phyloP scores from a whole-genome alignment of 768 basidiomycete genomes.

The Naganishia kalamii region DNA sequence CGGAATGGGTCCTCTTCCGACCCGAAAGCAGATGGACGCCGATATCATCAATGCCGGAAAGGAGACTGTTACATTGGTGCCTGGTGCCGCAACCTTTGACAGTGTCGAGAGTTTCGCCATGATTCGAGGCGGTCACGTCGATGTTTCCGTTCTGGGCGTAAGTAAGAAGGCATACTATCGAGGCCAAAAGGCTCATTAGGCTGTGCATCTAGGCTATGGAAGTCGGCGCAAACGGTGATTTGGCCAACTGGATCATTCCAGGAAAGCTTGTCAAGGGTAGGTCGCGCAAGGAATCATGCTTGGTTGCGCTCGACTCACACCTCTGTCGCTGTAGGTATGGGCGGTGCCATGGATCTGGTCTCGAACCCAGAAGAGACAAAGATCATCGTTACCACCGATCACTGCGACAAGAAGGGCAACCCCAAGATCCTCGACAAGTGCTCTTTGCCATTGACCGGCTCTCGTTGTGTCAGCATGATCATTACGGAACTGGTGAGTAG shows the following conservation, averaged over 20 bases:
- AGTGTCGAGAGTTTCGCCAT: conserved; percentile 89
- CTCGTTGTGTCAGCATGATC: conserved; percentile 77
- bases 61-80: conserved; percentile 82
- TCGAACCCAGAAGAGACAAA: conserved; percentile 92
- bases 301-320: background rate
- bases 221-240: conserved; percentile 78
- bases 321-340: conserved; percentile 51
- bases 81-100: conserved; percentile 84
- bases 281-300: background rate
- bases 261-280: conserved; percentile 55
- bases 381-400: conserved; percentile 79
- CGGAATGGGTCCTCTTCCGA: conserved; percentile 70
- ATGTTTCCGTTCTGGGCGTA: conserved; percentile 88
- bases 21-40: conserved; percentile 56
- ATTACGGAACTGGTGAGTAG: conserved; percentile 65
- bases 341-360: conserved; percentile 91
- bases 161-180: conserved; percentile 37
- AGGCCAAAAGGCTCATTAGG: background rate
- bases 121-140: conserved; percentile 91
- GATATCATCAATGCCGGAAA: conserved; percentile 94
- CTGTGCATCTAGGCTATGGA: conserved; percentile 55
- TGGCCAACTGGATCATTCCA: conserved; percentile 96
- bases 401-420: conserved; percentile 78
- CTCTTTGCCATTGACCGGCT: conserved; percentile 77
- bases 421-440: conserved; percentile 81